These are phyloP conservation scores for Oropetium thomaeum DNA, from an alignment of 176 grass and related monocot genomes.

Conservation along the genomic window DNA sequence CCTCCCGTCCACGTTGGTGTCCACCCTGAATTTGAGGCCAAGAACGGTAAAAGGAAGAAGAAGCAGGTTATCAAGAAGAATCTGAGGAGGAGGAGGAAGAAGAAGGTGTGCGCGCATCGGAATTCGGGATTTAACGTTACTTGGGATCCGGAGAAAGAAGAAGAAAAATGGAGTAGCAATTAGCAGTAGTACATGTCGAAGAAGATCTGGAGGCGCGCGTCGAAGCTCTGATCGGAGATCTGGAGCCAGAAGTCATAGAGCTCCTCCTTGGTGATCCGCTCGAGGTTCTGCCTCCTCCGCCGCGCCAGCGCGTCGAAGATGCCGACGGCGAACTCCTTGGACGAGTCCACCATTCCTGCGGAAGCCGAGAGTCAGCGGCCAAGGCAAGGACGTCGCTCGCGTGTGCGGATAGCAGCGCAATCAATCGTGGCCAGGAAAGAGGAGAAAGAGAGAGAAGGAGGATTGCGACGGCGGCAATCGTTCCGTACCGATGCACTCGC, in stretches of 20 bases:
- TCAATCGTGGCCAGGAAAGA: background rate
- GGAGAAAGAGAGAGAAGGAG: background rate
- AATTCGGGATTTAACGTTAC: constrained; percentile 11
- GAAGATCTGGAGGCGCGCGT: constrained; percentile 99
- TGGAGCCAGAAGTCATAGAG: constrained; percentile 99
- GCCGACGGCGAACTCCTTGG: constrained; percentile 87
- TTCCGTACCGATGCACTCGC: constrained; percentile 82
- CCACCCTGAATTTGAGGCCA: constrained; percentile 73
- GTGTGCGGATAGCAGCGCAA: background rate
- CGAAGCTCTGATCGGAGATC: constrained; percentile 98
- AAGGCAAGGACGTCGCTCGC: background rate
- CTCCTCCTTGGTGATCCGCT: constrained; percentile 91
- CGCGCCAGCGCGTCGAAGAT: constrained; percentile 94
- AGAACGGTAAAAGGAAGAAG: constrained; percentile 23
- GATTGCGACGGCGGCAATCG: background rate
- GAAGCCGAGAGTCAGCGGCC: background rate
- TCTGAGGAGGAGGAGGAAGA: background rate
- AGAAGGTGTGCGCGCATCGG: constrained; percentile 12
- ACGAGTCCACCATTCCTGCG: constrained; percentile 87
- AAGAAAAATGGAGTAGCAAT: background rate
- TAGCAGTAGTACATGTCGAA: constrained; percentile 83
- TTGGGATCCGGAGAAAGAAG: constrained; percentile 22
- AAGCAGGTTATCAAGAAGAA: constrained; percentile 30
- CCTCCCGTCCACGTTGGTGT: constrained; percentile 99
- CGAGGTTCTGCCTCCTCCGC: constrained; percentile 64